These are phyloP conservation scores for Priceomyces melissophilus DNA, from an alignment of 805 yeast genomes.

Conservation along the genomic window DNA sequence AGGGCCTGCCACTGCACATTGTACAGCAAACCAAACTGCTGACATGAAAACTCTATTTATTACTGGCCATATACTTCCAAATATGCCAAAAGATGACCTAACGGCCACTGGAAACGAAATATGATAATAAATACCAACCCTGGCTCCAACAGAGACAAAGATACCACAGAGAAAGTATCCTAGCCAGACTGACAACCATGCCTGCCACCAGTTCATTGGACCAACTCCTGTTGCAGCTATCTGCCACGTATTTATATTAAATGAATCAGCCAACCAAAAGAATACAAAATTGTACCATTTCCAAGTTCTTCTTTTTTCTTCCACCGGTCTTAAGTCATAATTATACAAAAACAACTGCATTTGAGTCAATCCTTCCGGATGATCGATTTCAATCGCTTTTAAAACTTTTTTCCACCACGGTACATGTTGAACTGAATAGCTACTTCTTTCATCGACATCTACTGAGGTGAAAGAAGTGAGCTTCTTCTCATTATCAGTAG, in stretches of 20 bases:
- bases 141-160: constrained; percentile 67
- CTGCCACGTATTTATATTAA: constrained; percentile 88
- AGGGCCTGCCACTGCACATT: constrained; percentile 79
- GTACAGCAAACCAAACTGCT: constrained; percentile 85
- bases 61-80: constrained; percentile 86
- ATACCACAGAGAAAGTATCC: constrained; percentile 71
- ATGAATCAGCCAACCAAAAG: constrained; percentile 88
- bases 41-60: constrained; percentile 86
- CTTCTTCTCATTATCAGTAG: too few species aligned
- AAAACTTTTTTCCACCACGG: constrained; percentile 8
- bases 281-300: constrained; percentile 74
- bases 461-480: too few species aligned
- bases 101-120: constrained; percentile 80
- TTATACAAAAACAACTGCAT: constrained; percentile 68
- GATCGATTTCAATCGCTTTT: constrained; percentile 27
- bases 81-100: constrained; percentile 81
- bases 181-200: constrained; percentile 85
- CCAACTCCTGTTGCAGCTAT: constrained; percentile 81
- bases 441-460: too few species aligned
- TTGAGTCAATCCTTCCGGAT: constrained; percentile 43
- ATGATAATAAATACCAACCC: constrained; percentile 80
- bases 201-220: constrained; percentile 87
- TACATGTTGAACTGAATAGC: too few species aligned
- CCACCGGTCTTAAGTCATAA: constrained; percentile 77
- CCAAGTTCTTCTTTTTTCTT: constrained; percentile 75